Conservation (phyloP, 192 early-diverging fungal genomes). For the Obelidium mucronatum region DNA sequence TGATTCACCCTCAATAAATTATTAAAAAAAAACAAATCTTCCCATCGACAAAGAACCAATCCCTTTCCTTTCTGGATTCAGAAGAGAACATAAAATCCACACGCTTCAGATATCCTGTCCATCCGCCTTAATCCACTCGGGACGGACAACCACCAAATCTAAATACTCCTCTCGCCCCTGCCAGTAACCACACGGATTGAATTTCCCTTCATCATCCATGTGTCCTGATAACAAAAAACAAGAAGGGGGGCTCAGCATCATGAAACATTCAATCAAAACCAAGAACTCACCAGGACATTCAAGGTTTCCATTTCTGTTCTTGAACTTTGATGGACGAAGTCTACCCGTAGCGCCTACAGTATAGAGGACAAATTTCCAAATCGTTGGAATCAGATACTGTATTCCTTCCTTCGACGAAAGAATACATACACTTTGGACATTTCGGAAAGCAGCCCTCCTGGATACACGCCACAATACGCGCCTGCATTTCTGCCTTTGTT, state of each 20-base stretch:
- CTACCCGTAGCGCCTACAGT: conserved; percentile 1
- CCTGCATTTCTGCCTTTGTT: conserved; percentile 1
- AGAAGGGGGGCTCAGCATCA: no score
- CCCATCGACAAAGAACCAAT: no score
- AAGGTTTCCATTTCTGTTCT: background rate
- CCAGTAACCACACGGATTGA: conserved; percentile 15
- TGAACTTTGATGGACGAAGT: background rate
- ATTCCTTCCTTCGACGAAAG: no score
- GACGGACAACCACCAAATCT: background rate
- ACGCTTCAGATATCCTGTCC: no score
- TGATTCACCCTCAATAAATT: no score
- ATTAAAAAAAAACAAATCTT: no score
- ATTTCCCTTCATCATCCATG: conserved; percentile 12
- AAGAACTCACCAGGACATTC: conserved; percentile 20
- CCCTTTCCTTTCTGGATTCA: no score
- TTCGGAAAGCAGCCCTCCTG: conserved; percentile 5
- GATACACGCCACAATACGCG: background rate
- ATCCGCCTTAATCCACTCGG: conserved; percentile 6
- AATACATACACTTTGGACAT: conserved; percentile 24
- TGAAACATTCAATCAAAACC: no score
- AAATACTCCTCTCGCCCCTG: background rate
- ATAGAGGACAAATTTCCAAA: no score
- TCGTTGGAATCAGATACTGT: no score
- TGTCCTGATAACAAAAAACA: no score
- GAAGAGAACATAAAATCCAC: no score